Evolutionary conservation across 2,329 filamentous ascomycete genomes (phyloP), one percentile per base, ranked within the genome.

Genomic region (Knoxdaviesia capensis): DNA sequence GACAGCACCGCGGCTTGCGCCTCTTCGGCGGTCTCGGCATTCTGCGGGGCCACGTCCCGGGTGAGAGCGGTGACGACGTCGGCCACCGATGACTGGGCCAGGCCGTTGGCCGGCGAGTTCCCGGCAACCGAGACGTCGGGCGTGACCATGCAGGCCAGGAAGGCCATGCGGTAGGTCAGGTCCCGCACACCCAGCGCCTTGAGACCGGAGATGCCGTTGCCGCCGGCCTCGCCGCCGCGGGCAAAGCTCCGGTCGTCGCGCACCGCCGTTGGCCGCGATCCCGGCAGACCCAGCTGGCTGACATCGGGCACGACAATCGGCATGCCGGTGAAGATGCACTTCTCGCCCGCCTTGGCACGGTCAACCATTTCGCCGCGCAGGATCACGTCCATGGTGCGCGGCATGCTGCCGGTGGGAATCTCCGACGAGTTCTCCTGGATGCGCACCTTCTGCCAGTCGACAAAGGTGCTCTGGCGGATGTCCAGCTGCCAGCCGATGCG

Each of bases 391-490:
- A 98, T 90, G 3, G 90, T 98, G 45, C 90, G 74, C 29, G 90
- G 90, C 90, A 98, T 98, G 62, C 87, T 94, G 43, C 90, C 90
- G 0, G 90, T 98, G 0, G 90, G 90, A 34, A 98, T 98, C 57
- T 98, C 90, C 4, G 88, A 88, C 50, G 86, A 94, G 63, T 96
- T 98, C 60, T 98, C 90, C 60, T 98, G 90, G 47, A 96, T 85
- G 48, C 92, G 82, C 29, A 96, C 86, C 58, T 96, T 96, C 57
- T 98, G 90, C 90, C 90, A 98, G 62, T 98, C 90, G 47, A 98
- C 82, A 56, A 98, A 98, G 0, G 87, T 96, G 58, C 87, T 94
- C 58, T 93, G 88, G 37, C 85, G 73, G 53, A 98, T 94, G 52
- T 98, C 88, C n/a, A 98, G 64, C 49, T 86, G 77, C 90, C 90